These are phyloP conservation scores for Aethionema arabicum DNA, from an alignment of 345 rosid genomes.

Conservation along the genomic window DNA sequence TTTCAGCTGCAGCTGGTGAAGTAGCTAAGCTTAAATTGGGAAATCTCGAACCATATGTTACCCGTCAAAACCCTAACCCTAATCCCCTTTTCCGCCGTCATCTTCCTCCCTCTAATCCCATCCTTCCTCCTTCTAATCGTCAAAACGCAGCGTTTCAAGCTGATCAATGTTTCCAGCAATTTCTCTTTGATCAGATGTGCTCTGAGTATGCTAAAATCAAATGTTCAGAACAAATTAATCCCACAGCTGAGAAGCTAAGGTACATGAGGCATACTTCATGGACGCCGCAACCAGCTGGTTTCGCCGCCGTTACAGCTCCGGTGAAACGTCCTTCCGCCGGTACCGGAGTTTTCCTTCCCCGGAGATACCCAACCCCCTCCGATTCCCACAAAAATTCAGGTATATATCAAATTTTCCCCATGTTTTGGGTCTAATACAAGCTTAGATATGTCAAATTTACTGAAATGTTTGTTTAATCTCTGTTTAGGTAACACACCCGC, in stretches of 20 bases:
- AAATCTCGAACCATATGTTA: conserved; percentile 25
- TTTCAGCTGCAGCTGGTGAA: conserved; percentile 77
- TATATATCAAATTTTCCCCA: not conserved
- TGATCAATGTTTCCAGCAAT: conserved; percentile 20
- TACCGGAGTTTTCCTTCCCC: conserved; percentile 39
- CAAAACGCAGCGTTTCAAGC: conserved; percentile 26
- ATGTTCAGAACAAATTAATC: not conserved
- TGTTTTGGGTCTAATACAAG: not conserved
- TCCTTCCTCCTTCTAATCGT: not conserved
- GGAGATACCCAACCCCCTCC: conserved; percentile 21
- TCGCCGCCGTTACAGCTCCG: not conserved
- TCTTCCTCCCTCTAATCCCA: not conserved
- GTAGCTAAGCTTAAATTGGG: conserved; percentile 61
- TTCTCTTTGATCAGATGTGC: conserved; percentile 25
- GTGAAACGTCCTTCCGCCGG: conserved; percentile 31
- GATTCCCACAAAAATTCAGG: conserved; percentile 8
- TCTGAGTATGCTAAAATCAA: conserved; percentile 11
- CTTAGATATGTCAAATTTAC: not conserved
- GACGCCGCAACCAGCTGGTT: not conserved
- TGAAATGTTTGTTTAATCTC: not conserved
- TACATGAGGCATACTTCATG: conserved; percentile 1
- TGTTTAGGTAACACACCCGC: conserved; percentile 1
- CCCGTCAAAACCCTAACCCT: not conserved
- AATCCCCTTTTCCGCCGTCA: conserved; percentile 19
- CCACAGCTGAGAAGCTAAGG: not conserved